A percentile compares a stretch with the other conserved stretches of the same genome.
Evolutionary conservation across 208 protist species (phyloP).

Genomic region (Leishmania mexicana): DNA sequence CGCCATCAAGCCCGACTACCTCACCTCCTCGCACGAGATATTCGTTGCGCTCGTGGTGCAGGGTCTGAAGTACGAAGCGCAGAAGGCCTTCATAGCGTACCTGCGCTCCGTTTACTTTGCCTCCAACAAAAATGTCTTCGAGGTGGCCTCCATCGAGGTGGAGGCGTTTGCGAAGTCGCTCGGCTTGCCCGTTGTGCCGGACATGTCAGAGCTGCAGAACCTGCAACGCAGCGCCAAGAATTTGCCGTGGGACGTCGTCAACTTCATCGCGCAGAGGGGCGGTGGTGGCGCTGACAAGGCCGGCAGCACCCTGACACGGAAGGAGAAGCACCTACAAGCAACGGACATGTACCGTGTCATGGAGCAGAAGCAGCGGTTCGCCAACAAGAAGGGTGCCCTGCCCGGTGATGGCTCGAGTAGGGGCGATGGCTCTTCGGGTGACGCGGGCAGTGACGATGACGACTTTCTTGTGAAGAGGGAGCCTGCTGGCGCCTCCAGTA

Average conservation of each 20-base stretch:
- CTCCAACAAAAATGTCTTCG: slow-evolving; percentile 96
- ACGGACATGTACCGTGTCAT: slow-evolving; percentile 88
- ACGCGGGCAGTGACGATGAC: slow-evolving; percentile 45
- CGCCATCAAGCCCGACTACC: slow-evolving; percentile 77
- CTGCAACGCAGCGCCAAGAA: slow-evolving; percentile 88
- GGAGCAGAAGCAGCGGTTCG: slow-evolving; percentile 79
- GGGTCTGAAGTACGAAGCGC: slow-evolving; percentile 97
- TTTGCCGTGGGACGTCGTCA: slow-evolving; percentile 86
- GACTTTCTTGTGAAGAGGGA: slow-evolving; percentile 54
- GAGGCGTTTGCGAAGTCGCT: slow-evolving; percentile 92
- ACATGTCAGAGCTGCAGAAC: slow-evolving; percentile 91
- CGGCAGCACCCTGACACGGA: slow-evolving; percentile 47
- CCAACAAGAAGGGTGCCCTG: slow-evolving; percentile 36
- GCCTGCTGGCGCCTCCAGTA: not conserved
- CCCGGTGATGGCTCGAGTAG: slow-evolving; percentile 17
- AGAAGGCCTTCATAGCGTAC: slow-evolving; percentile 98
- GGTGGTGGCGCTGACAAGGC: slow-evolving; percentile 11
- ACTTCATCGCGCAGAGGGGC: slow-evolving; percentile 66
- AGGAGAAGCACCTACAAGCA: slow-evolving; percentile 83
- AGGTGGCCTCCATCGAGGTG: slow-evolving; percentile 90
- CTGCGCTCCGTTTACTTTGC: slow-evolving; percentile 95
- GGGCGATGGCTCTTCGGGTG: slow-evolving; percentile 11
- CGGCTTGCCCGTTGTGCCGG: slow-evolving; percentile 93
- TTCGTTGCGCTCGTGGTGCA: slow-evolving; percentile 93
- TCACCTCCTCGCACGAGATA: slow-evolving; percentile 81